Base-by-base conservation (phyloP, 139 green algal species). In the Astrephomene gubernaculifera region DNA sequence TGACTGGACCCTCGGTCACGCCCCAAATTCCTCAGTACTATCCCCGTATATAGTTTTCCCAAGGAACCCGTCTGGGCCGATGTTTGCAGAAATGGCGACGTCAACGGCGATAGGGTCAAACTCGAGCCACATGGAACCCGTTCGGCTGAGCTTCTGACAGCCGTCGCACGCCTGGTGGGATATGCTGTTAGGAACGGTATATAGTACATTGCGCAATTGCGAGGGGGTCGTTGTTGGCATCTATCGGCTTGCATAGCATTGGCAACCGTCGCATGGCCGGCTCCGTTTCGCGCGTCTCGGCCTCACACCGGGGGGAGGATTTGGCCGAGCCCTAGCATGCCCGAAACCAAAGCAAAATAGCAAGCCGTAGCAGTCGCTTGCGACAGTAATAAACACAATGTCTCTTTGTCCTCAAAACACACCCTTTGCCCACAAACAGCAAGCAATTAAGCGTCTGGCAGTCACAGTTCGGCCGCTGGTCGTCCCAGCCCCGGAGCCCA, bases 121-220 rank as follows among this genome's bases (percentile, higher is more conserved):
- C 12, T 82, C 4, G 2, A 31, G 29, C 35, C 76, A 0, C 29
- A 49, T n/a, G 76, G 76, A 2, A 21, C n/a, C 5, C 60, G 76
- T 19, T 73, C 60, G 21, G 27, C 43, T 27, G 76, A 83, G 29
- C 76, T 83, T 21, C 60, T 83, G n/a, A 7, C 41, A 21, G 60
- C 76, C 2, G 38, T 61, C 3, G 60, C n/a, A 17, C 76, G 76
- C 22, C 60, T 83, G 76, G 76, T 83, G 31, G 67, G 71, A 9
- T 24, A 31, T 21, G 3, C 25, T 76, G 57, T 29, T 21, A 21
- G 12, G 57, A 24, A 24, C 49, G 17, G 17, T 12, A 57, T 17
- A 57, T 17, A 57, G 12, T 17, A 57, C 17, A 17, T 17, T 57
- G 49, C 17, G 49, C 49, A 25, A 17, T 57, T 57, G 49, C 49